Conservation (phyloP, 345 rosid species). For the Capsella bursapastoris region DNA sequence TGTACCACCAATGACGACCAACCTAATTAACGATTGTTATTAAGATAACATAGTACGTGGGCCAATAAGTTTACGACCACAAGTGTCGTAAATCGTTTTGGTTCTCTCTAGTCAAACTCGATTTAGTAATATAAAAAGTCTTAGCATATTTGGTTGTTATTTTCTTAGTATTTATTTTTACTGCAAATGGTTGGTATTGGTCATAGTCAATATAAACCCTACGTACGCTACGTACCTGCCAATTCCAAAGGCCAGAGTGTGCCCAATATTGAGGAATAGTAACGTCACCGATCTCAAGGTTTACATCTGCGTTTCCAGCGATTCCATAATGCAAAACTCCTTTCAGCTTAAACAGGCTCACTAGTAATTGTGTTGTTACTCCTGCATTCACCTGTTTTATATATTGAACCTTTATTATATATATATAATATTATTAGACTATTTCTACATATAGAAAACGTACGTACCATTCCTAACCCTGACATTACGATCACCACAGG, state of each 20-base stretch:
- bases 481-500: constrained; percentile 66
- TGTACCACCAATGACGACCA: background rate
- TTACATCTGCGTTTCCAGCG: constrained; percentile 70
- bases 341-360: constrained; percentile 57
- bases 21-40: background rate
- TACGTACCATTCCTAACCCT: constrained; percentile 65
- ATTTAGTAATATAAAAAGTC: background rate
- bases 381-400: constrained; percentile 71
- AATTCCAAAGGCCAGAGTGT: constrained; percentile 77
- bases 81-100: background rate
- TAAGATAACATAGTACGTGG: background rate
- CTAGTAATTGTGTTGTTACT: constrained; percentile 57
- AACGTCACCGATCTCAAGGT: constrained; percentile 67
- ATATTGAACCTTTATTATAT: no score
- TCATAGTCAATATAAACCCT: background rate
- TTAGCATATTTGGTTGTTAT: background rate
- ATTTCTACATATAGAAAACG: background rate
- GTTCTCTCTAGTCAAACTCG: background rate
- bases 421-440: background rate
- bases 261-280: constrained; percentile 74
- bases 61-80: background rate
- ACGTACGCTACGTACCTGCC: constrained; percentile 56
- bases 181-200: background rate
- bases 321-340: constrained; percentile 82
- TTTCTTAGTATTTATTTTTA: background rate